Evolutionary conservation across 495 filamentous ascomycete species (phyloP), one percentile per base, ranked within the genome.

Genomic region (Rhypophila decipiens): DNA sequence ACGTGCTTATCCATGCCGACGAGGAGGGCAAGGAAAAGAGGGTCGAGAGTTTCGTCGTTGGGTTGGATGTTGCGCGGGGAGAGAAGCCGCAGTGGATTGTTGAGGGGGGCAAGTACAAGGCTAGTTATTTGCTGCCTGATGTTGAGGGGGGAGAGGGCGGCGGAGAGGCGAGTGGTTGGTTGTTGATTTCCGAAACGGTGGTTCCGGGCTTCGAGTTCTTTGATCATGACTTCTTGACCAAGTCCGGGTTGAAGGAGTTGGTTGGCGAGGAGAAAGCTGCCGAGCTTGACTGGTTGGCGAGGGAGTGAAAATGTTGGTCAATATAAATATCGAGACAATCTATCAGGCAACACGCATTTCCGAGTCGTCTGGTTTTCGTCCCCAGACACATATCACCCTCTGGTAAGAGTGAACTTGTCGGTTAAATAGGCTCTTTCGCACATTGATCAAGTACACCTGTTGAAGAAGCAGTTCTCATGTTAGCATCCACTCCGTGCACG

Each of bases 21-120:
- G 34, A 65, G 33, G 51, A 37, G 9, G 68, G 66, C 44, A 51
- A 42, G 9, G 68, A 67, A 42, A 69, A 68, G 45, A 55, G 71
- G 12, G 63, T 84, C 22, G 82, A 86, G 63, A 78, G 67, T 1
- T 86, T 83, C 52, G 57, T 79, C 0, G 83, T 85, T 3, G 84
- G 82, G 0, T 68, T 66, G 5, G 60, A 81, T 52, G 63, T 82
- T 4, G 67, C 51, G 7, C 60, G 57, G 15, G 83, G 79, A 5
- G 82, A 85, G 68, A 72, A 56, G 61, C 35, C 80, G 58, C 81
- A 84, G 63, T 85, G 83, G 82, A 70, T 85, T 52, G 81, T 87
- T 18, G 78, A 84, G 39, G 80, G 82, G 2, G 79, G 79, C 13
- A 75, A 76, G 52, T 86, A 71, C 58, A 86, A 84, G 55, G 74